Conservation (phyloP, 2,329 filamentous ascomycete species). For the Coniella vitis region DNA sequence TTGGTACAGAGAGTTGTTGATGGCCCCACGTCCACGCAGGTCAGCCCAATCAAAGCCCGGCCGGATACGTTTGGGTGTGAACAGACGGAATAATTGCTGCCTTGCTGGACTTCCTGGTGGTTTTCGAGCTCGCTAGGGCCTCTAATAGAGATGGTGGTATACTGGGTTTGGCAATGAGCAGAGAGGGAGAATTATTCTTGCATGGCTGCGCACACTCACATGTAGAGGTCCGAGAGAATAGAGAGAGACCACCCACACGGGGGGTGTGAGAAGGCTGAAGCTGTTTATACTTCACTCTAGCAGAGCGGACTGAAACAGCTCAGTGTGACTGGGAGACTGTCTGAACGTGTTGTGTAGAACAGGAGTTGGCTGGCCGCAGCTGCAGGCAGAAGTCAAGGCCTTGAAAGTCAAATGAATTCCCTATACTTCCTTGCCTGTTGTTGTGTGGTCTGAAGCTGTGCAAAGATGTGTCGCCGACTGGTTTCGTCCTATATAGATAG, state of each 20-base stretch:
- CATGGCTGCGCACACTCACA: constrained; percentile 19
- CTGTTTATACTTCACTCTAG: constrained; percentile 16
- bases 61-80: not conserved
- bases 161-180: constrained; percentile 1
- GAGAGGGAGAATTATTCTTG: constrained; percentile 20
- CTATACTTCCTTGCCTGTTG: constrained; percentile 1
- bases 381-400: constrained; percentile 14
- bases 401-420: constrained; percentile 3
- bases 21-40: constrained; percentile 1
- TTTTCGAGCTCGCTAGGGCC: not conserved
- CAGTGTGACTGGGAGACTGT: constrained; percentile 15
- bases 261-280: constrained; percentile 13
- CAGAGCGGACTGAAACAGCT: constrained; percentile 16
- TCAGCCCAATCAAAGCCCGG: not conserved
- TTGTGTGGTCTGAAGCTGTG: not conserved
- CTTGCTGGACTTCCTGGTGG: not conserved
- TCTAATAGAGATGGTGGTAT: constrained; percentile 13
- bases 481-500: too few species aligned
- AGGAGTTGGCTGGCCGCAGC: constrained; percentile 14
- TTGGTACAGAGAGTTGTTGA: not conserved
- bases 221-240: constrained; percentile 15
- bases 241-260: constrained; percentile 9
- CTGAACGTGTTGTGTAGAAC: constrained; percentile 10
- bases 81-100: constrained; percentile 1
- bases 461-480: too few species aligned